These are phyloP conservation scores for Ogataea naganishii DNA, from an alignment of 805 yeast genomes.

Conservation along the genomic window DNA sequence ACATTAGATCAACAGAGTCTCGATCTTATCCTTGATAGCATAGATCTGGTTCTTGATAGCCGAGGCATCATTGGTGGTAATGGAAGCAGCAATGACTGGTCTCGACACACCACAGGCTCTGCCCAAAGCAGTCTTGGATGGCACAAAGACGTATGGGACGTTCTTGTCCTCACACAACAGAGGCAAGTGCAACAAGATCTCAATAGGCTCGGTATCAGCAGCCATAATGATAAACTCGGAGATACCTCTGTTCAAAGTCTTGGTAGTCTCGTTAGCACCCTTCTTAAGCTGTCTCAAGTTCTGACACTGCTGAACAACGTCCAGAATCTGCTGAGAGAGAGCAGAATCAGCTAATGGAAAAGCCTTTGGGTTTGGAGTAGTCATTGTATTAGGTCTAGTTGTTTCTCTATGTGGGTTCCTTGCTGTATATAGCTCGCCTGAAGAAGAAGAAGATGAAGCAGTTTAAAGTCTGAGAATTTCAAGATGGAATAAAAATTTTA, in stretches of 20 bases:
- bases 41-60: slow-evolving; percentile 95
- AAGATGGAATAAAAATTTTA: too few species aligned
- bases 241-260: slow-evolving; percentile 98
- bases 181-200: slow-evolving; percentile 94
- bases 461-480: too few species aligned
- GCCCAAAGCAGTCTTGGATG: slow-evolving; percentile 97
- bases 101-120: slow-evolving; percentile 99
- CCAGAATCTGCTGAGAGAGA: slow-evolving; percentile 92
- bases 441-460: too few species aligned
- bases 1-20: slow-evolving; percentile 89
- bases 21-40: slow-evolving; percentile 98
- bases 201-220: slow-evolving; percentile 99
- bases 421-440: too few species aligned
- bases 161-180: slow-evolving; percentile 98
- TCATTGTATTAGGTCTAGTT: too few species aligned
- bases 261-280: slow-evolving; percentile 99
- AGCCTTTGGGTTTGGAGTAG: slow-evolving; percentile 94
- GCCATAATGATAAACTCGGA: slow-evolving; percentile 99
- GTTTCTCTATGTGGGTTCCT: too few species aligned
- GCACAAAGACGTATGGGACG: slow-evolving; percentile 98
- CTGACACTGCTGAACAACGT: slow-evolving; percentile 96
- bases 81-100: slow-evolving; percentile 98
- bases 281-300: slow-evolving; percentile 97
- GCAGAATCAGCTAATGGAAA: slow-evolving; percentile 98
- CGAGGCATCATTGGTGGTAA: slow-evolving; percentile 97